Percentiles rank a stretch among this genome's conserved stretches.
Conservation (phyloP, 2,329 filamentous ascomycete genomes). For the Herpotrichia juniperi region DNA sequence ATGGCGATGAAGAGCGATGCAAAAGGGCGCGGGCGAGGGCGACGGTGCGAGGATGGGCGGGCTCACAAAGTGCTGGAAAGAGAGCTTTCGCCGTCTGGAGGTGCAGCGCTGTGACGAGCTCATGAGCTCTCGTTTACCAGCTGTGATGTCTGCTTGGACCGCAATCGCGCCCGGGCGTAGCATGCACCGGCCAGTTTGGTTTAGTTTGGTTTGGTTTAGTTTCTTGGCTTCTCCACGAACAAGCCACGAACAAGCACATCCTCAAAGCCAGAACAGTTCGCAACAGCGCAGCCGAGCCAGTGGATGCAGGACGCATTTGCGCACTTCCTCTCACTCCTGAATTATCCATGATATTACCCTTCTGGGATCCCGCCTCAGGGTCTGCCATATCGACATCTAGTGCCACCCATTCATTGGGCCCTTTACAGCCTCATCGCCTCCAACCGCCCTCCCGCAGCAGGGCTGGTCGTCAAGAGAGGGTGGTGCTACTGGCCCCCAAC, state of each 20-base stretch:
- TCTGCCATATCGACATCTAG: neutral
- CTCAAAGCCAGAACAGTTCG: neutral
- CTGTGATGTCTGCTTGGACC: neutral
- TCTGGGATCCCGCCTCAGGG: neutral
- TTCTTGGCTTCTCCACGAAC: neutral
- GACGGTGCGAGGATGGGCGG: conserved; percentile 7
- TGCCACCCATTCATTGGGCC: neutral
- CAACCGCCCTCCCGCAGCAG: neutral
- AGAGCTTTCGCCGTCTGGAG: conserved; percentile 20
- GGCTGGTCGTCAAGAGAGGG: conserved; percentile 7
- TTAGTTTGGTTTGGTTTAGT: no score
- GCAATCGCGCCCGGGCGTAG: conserved; percentile 6
- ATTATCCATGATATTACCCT: no score
- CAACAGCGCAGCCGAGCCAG: conserved; percentile 2
- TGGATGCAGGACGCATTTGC: conserved; percentile 6
- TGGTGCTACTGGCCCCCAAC: conserved; percentile 28
- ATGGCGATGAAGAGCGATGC: conserved; percentile 3
- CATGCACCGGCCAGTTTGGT: conserved; percentile 1
- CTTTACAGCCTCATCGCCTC: conserved; percentile 5
- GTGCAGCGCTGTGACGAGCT: conserved; percentile 27
- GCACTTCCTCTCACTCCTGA: no score
- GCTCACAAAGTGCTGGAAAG: conserved; percentile 4
- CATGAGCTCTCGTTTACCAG: conserved; percentile 12
- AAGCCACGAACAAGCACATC: neutral
- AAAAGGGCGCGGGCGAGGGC: conserved; percentile 10